phyloP scores from a whole-genome alignment of 495 filamentous ascomycete genomes.

The Penicillium lividum region DNA sequence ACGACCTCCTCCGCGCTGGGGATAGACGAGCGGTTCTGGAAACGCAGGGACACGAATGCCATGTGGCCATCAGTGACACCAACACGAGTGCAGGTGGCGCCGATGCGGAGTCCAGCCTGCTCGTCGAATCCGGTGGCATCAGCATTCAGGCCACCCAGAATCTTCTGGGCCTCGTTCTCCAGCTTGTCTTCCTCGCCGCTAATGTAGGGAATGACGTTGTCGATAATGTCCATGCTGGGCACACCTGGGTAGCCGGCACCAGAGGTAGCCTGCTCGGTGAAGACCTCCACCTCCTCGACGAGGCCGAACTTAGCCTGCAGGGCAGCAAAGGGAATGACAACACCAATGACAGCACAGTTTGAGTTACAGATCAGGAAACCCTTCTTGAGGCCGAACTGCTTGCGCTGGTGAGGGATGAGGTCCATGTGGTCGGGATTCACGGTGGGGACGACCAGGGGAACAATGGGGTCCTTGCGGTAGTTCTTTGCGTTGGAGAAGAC shows the following conservation, averaged over 20 bases:
- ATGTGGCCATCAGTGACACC: constrained; percentile 83
- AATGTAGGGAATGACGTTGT: constrained; percentile 86
- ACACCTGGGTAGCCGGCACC: constrained; percentile 89
- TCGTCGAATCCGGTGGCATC: constrained; percentile 66
- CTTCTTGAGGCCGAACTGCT: constrained; percentile 64
- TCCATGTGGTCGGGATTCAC: constrained; percentile 79
- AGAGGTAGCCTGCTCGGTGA: constrained; percentile 86
- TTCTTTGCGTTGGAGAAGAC: constrained; percentile 93
- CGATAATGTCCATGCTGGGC: constrained; percentile 69
- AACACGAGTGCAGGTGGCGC: constrained; percentile 81
- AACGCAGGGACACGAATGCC: constrained; percentile 77
- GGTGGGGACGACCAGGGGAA: constrained; percentile 83
- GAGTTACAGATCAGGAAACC: constrained; percentile 88
- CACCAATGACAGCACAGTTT: constrained; percentile 86
- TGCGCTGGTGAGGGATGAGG: constrained; percentile 74
- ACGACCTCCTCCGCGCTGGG: constrained; percentile 67
- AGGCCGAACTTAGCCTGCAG: constrained; percentile 74
- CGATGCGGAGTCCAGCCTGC: constrained; percentile 64
- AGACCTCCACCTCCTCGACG: constrained; percentile 73
- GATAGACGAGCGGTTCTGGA: constrained; percentile 53
- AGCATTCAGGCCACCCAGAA: constrained; percentile 67
- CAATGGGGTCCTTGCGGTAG: constrained; percentile 76
- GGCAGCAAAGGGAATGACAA: constrained; percentile 86
- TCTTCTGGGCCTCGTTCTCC: constrained; percentile 82
- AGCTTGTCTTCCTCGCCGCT: constrained; percentile 89